A percentile compares a stretch with the other conserved stretches of the same genome.
Evolutionary conservation across 169 alveolate species (phyloP).

Genomic region (Cryptosporidium ubiquitum): DNA sequence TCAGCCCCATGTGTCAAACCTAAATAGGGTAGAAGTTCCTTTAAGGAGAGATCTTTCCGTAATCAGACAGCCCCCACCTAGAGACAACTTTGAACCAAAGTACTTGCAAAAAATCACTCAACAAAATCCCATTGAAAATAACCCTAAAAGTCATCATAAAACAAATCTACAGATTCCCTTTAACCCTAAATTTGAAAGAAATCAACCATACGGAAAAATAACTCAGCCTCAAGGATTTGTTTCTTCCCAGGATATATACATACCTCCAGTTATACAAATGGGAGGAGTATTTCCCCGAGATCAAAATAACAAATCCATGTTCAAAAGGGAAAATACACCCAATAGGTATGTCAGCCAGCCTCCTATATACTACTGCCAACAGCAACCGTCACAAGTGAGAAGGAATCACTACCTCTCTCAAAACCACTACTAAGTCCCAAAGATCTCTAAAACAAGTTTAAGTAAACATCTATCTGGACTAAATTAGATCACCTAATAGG

Average conservation of each 20-base stretch:
- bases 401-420: slow-evolving; percentile 14
- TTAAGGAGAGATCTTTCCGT: neutral
- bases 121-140: neutral
- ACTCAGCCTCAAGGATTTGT: neutral
- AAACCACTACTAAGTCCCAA: neutral
- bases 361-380: slow-evolving; percentile 16
- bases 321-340: neutral
- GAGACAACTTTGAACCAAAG: neutral
- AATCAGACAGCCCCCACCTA: neutral
- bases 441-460: neutral
- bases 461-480: neutral
- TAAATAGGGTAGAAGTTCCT: neutral
- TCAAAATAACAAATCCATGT: neutral
- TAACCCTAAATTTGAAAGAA: neutral
- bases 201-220: neutral
- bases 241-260: neutral
- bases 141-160: neutral
- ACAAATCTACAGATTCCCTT: neutral
- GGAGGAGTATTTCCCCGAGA: neutral
- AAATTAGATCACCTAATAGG: slow-evolving; percentile 1
- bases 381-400: neutral
- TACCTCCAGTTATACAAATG: neutral
- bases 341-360: slow-evolving; percentile 69
- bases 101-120: neutral
- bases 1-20: neutral